These are phyloP conservation scores for Geoglossum glabrum DNA, from an alignment of 495 filamentous ascomycete species.

Conservation along the genomic window DNA sequence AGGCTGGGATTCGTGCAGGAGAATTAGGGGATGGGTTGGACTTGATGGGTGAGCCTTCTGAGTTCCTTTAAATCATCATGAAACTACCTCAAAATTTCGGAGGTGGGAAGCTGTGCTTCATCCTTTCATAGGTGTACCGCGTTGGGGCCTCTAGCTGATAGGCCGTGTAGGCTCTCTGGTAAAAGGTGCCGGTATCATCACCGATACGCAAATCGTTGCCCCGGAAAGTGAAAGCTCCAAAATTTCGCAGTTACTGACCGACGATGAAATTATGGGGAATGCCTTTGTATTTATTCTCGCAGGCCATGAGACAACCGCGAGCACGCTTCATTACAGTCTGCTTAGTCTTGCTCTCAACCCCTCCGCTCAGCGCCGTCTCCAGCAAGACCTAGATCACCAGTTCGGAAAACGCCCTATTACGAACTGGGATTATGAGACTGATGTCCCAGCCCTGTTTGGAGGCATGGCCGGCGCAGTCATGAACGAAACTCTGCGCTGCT, in stretches of 20 bases:
- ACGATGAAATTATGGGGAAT: slow-evolving; percentile 46
- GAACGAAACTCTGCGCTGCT: slow-evolving; percentile 45
- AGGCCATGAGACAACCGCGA: slow-evolving; percentile 55
- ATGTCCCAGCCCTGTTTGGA: slow-evolving; percentile 33
- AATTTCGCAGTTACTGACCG: slow-evolving; percentile 18
- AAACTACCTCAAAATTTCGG: too few relatives aligned
- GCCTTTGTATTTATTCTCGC: slow-evolving; percentile 52
- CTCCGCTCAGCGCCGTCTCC: slow-evolving; percentile 33
- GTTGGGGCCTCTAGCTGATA: neutral
- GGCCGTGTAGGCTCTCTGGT: slow-evolving; percentile 20
- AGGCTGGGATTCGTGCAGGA: slow-evolving; percentile 26
- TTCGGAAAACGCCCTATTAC: slow-evolving; percentile 27
- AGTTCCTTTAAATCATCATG: neutral
- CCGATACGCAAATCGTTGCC: slow-evolving; percentile 6
- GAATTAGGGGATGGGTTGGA: slow-evolving; percentile 33
- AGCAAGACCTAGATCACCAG: slow-evolving; percentile 37
- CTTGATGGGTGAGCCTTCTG: slow-evolving; percentile 31
- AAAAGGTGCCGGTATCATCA: slow-evolving; percentile 19
- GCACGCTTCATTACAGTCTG: slow-evolving; percentile 41
- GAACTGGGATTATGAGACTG: slow-evolving; percentile 42
- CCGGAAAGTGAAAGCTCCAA: slow-evolving; percentile 2
- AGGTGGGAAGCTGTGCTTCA: neutral
- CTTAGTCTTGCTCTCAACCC: slow-evolving; percentile 39
- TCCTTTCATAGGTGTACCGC: neutral
- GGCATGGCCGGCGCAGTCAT: slow-evolving; percentile 44